phyloP scores from a whole-genome alignment of 1,284 basidiomycete species.

The Naganishia liquefaciens region DNA sequence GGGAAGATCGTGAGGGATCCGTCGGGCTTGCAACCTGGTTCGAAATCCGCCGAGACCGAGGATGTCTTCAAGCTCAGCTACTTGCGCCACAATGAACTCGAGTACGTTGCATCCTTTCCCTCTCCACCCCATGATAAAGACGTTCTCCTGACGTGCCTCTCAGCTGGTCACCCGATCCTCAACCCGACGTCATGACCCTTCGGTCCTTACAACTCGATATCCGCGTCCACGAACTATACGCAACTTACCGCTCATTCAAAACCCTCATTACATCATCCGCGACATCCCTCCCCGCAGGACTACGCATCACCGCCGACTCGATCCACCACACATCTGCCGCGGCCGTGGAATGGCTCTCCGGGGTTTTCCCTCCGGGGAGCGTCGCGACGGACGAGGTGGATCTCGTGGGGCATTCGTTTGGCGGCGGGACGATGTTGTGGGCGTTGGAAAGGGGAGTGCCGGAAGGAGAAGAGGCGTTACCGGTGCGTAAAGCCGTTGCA shows the following conservation, averaged over 20 bases:
- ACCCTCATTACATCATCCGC: conserved; percentile 33
- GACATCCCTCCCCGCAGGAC: conserved; percentile 7
- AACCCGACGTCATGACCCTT: conserved; percentile 54
- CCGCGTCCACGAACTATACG: conserved; percentile 67
- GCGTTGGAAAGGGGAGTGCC: conserved; percentile 35
- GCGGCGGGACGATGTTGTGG: conserved; percentile 63
- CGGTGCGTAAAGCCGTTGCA: conserved; percentile 61
- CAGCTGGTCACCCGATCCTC: conserved; percentile 38
- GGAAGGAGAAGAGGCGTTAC: conserved; percentile 56
- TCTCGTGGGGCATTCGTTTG: conserved; percentile 74
- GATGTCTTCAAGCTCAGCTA: conserved; percentile 51
- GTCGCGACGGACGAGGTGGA: conserved; percentile 38
- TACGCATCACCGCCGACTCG: not conserved
- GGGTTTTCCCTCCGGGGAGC: conserved; percentile 11
- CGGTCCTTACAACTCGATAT: conserved; percentile 67
- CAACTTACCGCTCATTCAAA: conserved; percentile 55
- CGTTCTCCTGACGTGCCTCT: not conserved
- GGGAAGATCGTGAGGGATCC: not conserved
- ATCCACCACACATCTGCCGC: not conserved
- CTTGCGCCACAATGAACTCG: conserved; percentile 58
- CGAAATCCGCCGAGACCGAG: conserved; percentile 19
- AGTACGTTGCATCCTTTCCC: too few species aligned
- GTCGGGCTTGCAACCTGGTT: not conserved
- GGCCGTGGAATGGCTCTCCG: conserved; percentile 17
- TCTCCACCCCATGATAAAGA: not conserved